These are phyloP conservation scores for Pyronema omphalodes DNA, from an alignment of 495 filamentous ascomycete genomes.

Conservation along the genomic window DNA sequence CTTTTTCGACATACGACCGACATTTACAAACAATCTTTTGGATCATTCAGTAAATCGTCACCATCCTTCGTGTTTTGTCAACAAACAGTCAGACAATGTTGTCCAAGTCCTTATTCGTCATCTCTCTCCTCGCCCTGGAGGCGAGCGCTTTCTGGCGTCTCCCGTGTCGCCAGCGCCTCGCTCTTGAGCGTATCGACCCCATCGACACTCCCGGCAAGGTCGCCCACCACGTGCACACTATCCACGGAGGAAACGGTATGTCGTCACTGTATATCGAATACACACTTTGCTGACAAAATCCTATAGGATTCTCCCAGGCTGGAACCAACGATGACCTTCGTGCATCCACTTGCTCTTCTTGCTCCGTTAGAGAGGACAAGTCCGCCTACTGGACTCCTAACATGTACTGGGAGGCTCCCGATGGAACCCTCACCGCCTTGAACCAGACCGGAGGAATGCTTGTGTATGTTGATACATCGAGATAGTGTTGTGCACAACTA, in stretches of 20 bases:
- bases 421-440: constrained; percentile 25
- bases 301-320: constrained; percentile 30
- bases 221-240: constrained; percentile 52
- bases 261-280: constrained; percentile 4
- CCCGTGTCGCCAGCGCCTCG: constrained; percentile 40
- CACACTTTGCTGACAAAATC: not conserved
- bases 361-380: constrained; percentile 42
- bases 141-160: constrained; percentile 68
- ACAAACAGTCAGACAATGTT: not conserved
- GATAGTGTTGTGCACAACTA: not conserved
- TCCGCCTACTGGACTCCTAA: constrained; percentile 53
- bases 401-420: constrained; percentile 39
- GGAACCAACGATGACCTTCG: constrained; percentile 34
- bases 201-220: constrained; percentile 39
- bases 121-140: constrained; percentile 20
- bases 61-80: not conserved
- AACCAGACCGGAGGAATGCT: constrained; percentile 43
- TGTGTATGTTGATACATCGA: constrained; percentile 29
- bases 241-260: constrained; percentile 44
- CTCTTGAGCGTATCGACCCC: constrained; percentile 48
- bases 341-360: constrained; percentile 42
- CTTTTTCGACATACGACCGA: not conserved
- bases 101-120: constrained; percentile 10
- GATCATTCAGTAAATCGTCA: not conserved
- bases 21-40: not conserved